A percentile compares a stretch with the other conserved stretches of the same genome.
Evolutionary conservation across 1,284 basidiomycete species (phyloP).

Genomic region (Abortiporus biennis): DNA sequence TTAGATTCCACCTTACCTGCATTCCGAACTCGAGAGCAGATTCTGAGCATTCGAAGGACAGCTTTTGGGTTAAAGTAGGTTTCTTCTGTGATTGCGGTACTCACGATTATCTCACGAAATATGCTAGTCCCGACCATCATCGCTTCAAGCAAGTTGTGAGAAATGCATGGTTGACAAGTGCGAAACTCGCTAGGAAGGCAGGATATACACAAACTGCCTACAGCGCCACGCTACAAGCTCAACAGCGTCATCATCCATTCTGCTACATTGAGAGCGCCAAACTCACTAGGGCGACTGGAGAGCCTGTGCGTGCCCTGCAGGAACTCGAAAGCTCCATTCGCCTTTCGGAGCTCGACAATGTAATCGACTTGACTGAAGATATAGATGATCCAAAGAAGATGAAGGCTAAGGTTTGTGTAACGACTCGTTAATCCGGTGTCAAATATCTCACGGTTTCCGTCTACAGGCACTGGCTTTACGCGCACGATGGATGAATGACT

Average conservation of each 20-base stretch:
- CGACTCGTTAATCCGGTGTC: too few species aligned
- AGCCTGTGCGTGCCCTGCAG: constrained; percentile 83
- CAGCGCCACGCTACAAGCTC: constrained; percentile 90
- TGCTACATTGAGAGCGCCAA: constrained; percentile 93
- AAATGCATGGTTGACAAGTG: constrained; percentile 85
- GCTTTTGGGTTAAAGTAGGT: constrained; percentile 74
- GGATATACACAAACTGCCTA: constrained; percentile 97
- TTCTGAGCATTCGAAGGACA: constrained; percentile 86
- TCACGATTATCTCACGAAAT: neutral
- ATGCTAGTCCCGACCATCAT: neutral
- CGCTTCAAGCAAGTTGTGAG: constrained; percentile 60
- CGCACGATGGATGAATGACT: constrained; percentile 91
- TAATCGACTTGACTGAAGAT: constrained; percentile 54
- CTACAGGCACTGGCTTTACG: constrained; percentile 79
- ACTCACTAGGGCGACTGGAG: constrained; percentile 75
- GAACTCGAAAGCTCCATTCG: constrained; percentile 82
- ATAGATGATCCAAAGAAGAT: constrained; percentile 38
- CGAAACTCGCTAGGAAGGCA: constrained; percentile 93
- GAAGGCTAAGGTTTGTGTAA: constrained; percentile 2
- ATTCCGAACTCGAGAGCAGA: constrained; percentile 88
- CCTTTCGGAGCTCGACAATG: constrained; percentile 35
- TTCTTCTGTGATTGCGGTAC: constrained; percentile 9
- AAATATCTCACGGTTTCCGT: constrained; percentile 1
- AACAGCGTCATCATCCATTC: constrained; percentile 70
- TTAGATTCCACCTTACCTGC: constrained; percentile 81